A percentile compares a stretch with the other conserved stretches of the same genome.
These are phyloP conservation scores for Thelonectria discophora DNA, from an alignment of 2,329 filamentous ascomycete species.

Conservation along the genomic window DNA sequence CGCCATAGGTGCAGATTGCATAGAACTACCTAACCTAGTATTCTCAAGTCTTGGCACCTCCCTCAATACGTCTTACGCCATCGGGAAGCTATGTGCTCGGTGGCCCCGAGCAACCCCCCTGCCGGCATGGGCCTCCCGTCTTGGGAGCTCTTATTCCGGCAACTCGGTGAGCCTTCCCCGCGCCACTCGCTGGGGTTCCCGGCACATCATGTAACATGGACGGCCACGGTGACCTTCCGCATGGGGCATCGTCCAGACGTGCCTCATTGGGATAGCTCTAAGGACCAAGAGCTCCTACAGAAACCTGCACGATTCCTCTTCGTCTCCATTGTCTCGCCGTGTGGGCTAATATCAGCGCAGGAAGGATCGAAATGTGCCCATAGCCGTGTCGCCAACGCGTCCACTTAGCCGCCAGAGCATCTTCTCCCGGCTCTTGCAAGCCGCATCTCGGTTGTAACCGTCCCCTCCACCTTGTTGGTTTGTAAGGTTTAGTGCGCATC, in stretches of 20 bases:
- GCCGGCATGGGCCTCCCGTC: neutral
- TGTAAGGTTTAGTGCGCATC: slow-evolving; percentile 8
- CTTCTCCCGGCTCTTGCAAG: neutral
- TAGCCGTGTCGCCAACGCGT: slow-evolving; percentile 3
- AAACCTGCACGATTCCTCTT: neutral
- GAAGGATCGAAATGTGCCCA: slow-evolving; percentile 25
- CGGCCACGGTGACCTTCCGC: neutral
- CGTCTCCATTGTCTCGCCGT: neutral
- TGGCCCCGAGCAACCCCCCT: neutral
- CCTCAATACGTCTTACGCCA: slow-evolving; percentile 9
- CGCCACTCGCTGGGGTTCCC: neutral
- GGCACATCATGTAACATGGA: slow-evolving; percentile 5
- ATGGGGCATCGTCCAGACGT: neutral
- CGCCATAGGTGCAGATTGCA: slow-evolving; percentile 1
- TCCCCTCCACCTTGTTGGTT: slow-evolving; percentile 2
- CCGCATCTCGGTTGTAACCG: slow-evolving; percentile 16
- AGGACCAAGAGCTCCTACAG: neutral
- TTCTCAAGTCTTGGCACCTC: neutral
- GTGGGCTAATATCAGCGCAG: slow-evolving; percentile 27
- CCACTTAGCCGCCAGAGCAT: neutral
- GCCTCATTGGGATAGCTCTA: neutral
- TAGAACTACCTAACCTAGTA: neutral
- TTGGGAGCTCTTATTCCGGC: slow-evolving; percentile 13
- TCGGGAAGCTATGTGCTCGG: slow-evolving; percentile 5
- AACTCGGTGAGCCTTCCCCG: slow-evolving; percentile 9